Evolutionary conservation across 345 rosid species (phyloP), one percentile per base, ranked within the genome.

Genomic region (Bretschneidera sinensis): DNA sequence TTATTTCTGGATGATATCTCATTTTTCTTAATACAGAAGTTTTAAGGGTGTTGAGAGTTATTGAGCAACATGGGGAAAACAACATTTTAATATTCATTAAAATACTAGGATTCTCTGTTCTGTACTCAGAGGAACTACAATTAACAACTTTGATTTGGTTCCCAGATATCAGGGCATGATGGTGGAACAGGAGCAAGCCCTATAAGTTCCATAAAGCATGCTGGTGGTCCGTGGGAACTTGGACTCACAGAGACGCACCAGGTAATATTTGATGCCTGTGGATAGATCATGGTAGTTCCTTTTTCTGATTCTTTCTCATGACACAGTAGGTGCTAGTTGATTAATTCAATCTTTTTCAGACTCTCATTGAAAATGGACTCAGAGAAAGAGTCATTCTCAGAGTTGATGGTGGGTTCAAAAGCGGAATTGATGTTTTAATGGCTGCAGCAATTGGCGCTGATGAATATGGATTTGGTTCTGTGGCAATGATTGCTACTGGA

Each of bases 161-260:
- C 28, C 65, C 84, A 92, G 97, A 88, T 94, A 82, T 94, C 99
- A 43, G 97, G 99, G 16, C 99, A 94, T 75, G 97, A 94, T 80
- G 99, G 97, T 71, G 99, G 97, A 75, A 94, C 99, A 5, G 97
- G 99, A 54, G 99, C 99, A 57, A 94, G 97, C 73, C 99, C 97
- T 23, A 85, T 94, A 73, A 94, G 97, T 74, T 94, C 99, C 62
- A 94, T 90, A 63, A 94, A 94, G 75, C 97, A 94, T 70, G 99
- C 99, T 66, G 97, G 99, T 72, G 99, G 99, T 23, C 99, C 99
- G 25, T 94, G 97, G 99, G 99, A 94, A 65, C 95, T 94, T 72
- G 99, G 97, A 60, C 72, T 94, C 48, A 82, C 96, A 19, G 99
- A 94, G 80, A 79, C 91, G 54, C 85, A 90, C 78, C 97, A 94